Conservation (phyloP, 2,329 filamentous ascomycete species). For the Botrytis sinoallii region DNA sequence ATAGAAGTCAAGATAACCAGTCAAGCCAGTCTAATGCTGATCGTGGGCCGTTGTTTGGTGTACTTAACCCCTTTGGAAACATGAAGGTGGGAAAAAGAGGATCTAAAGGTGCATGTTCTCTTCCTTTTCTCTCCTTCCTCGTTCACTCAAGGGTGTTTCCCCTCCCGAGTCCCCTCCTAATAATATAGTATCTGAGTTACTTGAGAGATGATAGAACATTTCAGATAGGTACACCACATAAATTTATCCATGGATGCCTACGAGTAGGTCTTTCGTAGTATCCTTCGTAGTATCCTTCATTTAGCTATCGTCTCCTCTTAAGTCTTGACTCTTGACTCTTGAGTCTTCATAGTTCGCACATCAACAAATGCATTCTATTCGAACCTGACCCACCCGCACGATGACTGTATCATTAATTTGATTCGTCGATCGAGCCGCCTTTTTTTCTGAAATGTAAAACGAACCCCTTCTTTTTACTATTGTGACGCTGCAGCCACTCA, state of each 20-base stretch:
- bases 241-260: neutral
- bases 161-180: neutral
- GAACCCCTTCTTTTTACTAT: constrained; percentile 5
- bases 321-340: neutral
- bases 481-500: constrained; percentile 11
- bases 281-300: neutral
- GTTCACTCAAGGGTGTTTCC: neutral
- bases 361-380: neutral
- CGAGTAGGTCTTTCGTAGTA: neutral
- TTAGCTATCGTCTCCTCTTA: neutral
- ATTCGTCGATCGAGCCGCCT: constrained; percentile 9
- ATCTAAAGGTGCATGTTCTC: neutral
- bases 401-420: constrained; percentile 6
- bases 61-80: neutral
- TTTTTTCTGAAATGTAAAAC: constrained; percentile 16
- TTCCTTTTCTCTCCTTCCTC: neutral
- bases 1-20: constrained; percentile 5
- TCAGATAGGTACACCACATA: neutral
- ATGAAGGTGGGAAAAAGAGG: neutral
- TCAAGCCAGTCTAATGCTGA: neutral
- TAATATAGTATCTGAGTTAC: neutral
- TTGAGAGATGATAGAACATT: neutral
- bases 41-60: neutral
- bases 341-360: neutral
- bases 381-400: constrained; percentile 6